A percentile compares a stretch with the other conserved stretches of the same genome.
phyloP scores from a whole-genome alignment of 352 stramenopile species.

The Phytophthora cactorum region DNA sequence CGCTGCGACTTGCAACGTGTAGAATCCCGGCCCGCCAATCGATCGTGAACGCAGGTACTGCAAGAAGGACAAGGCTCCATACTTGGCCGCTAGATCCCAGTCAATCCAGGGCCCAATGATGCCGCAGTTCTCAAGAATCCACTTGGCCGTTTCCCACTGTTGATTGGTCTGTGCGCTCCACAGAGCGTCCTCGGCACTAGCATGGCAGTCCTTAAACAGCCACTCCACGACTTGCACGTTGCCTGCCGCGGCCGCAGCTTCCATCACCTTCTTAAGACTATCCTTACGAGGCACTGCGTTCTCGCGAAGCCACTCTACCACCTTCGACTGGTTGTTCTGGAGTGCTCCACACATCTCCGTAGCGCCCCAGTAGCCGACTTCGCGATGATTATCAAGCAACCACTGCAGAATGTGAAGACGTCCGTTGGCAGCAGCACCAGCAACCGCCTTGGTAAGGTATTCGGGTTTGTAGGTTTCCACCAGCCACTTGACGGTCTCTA shows the following conservation, averaged over 20 bases:
- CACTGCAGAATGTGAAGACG: constrained; percentile 36
- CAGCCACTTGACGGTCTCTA: constrained; percentile 31
- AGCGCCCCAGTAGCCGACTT: constrained; percentile 35
- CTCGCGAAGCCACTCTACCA: constrained; percentile 36
- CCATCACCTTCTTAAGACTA: constrained; percentile 47
- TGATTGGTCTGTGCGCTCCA: constrained; percentile 30
- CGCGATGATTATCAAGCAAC: constrained; percentile 28
- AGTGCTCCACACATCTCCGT: constrained; percentile 43
- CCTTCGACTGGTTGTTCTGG: constrained; percentile 24
- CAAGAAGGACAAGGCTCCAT: constrained; percentile 52
- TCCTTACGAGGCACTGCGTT: constrained; percentile 26
- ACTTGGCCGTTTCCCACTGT: constrained; percentile 25
- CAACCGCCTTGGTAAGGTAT: constrained; percentile 30
- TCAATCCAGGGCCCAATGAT: constrained; percentile 37
- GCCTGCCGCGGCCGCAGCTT: constrained; percentile 32
- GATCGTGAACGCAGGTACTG: constrained; percentile 52
- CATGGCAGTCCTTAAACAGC: constrained; percentile 26
- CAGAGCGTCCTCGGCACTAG: constrained; percentile 30
- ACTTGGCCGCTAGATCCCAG: constrained; percentile 55
- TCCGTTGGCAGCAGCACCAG: constrained; percentile 29
- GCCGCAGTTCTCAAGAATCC: constrained; percentile 41
- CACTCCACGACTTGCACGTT: constrained; percentile 43
- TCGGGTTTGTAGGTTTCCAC: constrained; percentile 30
- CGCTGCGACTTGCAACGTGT: constrained; percentile 67
- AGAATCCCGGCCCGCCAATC: constrained; percentile 46